Conservation (phyloP, 2,329 filamentous ascomycete species). For the Neofusicoccum umdonicola region DNA sequence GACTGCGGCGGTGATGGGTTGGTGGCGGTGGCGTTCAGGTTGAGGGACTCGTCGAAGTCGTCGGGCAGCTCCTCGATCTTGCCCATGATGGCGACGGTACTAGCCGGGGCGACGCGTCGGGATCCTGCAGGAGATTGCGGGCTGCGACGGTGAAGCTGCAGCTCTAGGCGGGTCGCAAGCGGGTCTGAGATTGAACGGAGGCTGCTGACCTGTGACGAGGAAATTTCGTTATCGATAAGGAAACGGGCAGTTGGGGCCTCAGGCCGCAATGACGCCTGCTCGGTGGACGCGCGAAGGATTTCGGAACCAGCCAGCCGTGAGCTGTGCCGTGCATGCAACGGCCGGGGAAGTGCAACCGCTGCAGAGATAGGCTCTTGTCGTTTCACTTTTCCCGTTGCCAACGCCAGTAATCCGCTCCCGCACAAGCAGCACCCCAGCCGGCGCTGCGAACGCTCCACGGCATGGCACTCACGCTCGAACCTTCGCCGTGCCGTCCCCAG, state of each 20-base stretch:
- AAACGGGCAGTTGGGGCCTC: neutral
- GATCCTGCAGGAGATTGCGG: neutral
- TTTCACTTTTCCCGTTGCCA: neutral
- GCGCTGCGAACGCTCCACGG: neutral
- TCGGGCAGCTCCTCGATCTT: conserved; percentile 51
- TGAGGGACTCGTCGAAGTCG: conserved; percentile 48
- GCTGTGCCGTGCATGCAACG: neutral
- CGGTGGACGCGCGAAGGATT: neutral
- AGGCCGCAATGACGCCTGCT: neutral
- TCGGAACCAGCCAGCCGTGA: neutral
- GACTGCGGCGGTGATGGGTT: neutral
- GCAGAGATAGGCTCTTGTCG: neutral
- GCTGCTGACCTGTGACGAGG: neutral
- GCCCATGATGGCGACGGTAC: conserved; percentile 23
- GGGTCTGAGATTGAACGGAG: neutral
- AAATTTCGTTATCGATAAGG: conserved; percentile 15
- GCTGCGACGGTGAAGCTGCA: neutral
- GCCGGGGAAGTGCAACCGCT: neutral
- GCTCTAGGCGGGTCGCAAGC: neutral
- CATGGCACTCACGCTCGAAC: neutral
- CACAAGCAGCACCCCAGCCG: neutral
- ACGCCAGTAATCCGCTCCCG: neutral
- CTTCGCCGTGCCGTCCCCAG: neutral
- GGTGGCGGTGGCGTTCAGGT: conserved; percentile 33
- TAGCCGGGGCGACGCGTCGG: neutral